These are phyloP conservation scores for Rhodotorula graminis DNA, from an alignment of 768 basidiomycete genomes.

Conservation along the genomic window DNA sequence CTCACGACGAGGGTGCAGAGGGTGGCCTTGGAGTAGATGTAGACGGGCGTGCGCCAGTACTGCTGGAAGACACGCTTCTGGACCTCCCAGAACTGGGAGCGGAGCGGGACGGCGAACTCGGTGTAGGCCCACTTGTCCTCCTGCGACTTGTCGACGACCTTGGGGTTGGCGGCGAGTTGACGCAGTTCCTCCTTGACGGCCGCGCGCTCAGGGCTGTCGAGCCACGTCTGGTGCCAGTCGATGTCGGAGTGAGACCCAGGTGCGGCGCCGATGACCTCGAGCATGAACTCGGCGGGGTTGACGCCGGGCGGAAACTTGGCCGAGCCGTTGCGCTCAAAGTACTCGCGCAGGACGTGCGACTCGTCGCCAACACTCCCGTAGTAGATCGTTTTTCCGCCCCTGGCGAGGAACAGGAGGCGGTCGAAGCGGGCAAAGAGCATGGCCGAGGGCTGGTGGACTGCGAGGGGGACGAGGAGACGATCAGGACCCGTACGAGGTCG, in stretches of 20 bases:
- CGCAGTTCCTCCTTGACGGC: slow-evolving; percentile 51
- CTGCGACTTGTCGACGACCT: slow-evolving; percentile 13
- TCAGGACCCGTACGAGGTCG: neutral
- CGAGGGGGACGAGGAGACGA: too few relatives aligned
- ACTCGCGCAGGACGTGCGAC: slow-evolving; percentile 53
- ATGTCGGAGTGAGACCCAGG: slow-evolving; percentile 59
- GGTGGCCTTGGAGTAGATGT: slow-evolving; percentile 4
- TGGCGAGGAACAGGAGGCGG: slow-evolving; percentile 54
- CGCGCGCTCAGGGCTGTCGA: slow-evolving; percentile 61
- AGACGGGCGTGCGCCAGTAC: slow-evolving; percentile 47
- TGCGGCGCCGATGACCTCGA: slow-evolving; percentile 54
- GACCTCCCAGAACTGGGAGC: slow-evolving; percentile 31
- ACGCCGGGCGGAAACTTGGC: slow-evolving; percentile 50
- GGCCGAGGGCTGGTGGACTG: slow-evolving; percentile 53
- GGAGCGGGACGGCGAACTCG: slow-evolving; percentile 29
- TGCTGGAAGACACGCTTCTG: slow-evolving; percentile 47
- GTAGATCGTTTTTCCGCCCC: slow-evolving; percentile 74
- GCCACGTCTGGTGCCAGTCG: slow-evolving; percentile 85
- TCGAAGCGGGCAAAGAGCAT: slow-evolving; percentile 80
- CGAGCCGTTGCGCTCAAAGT: slow-evolving; percentile 11
- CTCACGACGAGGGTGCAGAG: slow-evolving; percentile 4
- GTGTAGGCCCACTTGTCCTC: slow-evolving; percentile 32
- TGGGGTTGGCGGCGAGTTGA: slow-evolving; percentile 54
- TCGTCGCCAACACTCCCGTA: slow-evolving; percentile 62
- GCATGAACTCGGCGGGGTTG: slow-evolving; percentile 64